Conservation (phyloP, 768 basidiomycete genomes). For the Polyporus arcularius region DNA sequence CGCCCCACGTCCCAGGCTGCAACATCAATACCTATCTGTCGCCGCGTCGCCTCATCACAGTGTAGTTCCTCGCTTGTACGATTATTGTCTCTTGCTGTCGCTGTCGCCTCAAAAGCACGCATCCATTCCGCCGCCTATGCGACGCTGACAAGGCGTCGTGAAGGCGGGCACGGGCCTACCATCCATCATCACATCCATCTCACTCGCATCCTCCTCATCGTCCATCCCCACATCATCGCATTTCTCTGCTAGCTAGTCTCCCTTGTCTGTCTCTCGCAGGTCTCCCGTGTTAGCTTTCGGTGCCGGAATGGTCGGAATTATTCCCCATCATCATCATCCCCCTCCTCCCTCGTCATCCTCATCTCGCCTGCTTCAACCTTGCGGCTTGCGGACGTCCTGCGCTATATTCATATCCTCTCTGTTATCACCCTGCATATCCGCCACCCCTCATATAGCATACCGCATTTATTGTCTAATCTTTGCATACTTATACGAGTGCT, state of each 20-base stretch:
- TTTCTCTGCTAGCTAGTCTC: conserved; percentile 1
- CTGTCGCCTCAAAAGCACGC: conserved; percentile 17
- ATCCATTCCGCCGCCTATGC: conserved; percentile 1
- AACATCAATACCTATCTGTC: neutral
- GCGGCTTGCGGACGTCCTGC: neutral
- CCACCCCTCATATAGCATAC: neutral
- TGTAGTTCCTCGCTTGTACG: conserved; percentile 16
- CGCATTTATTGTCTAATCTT: conserved; percentile 8
- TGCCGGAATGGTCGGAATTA: conserved; percentile 19
- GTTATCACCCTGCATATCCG: neutral
- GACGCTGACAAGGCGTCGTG: neutral
- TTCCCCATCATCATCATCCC: neutral
- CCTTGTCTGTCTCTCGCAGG: conserved; percentile 11
- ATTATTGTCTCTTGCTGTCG: conserved; percentile 15
- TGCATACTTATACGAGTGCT: conserved; percentile 4
- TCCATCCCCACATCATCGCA: neutral
- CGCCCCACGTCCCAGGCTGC: neutral
- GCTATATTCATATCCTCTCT: neutral
- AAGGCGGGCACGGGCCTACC: conserved; percentile 1
- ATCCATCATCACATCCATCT: conserved; percentile 3
- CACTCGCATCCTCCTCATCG: conserved; percentile 8
- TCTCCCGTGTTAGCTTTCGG: conserved; percentile 11
- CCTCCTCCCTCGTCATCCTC: neutral
- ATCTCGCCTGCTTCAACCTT: neutral
- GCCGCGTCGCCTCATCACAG: conserved; percentile 7